These are phyloP conservation scores for Saururus chinensis DNA, from an alignment of 164 flowering plant species.

Conservation along the genomic window DNA sequence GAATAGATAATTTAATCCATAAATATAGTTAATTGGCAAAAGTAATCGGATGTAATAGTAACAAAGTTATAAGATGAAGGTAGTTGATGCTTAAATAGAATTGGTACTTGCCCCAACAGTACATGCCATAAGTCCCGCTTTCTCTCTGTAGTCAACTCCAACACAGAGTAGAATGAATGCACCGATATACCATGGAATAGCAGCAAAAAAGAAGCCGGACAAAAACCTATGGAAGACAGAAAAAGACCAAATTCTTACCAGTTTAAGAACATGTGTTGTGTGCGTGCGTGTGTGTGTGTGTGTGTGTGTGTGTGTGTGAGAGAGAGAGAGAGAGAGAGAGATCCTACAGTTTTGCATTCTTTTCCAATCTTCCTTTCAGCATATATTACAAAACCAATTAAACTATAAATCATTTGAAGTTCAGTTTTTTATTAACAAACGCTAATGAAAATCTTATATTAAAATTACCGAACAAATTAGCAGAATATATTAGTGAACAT, in stretches of 20 bases:
- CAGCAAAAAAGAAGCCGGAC: slow-evolving; percentile 63
- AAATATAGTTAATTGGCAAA: too few species aligned
- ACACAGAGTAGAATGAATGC: slow-evolving; percentile 48
- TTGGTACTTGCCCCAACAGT: slow-evolving; percentile 12
- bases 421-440: too few species aligned
- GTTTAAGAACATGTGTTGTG: not conserved
- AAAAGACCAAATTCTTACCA: not conserved
- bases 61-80: too few species aligned
- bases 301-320: too few species aligned
- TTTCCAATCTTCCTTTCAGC: not conserved
- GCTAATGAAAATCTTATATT: too few species aligned
- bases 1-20: too few species aligned
- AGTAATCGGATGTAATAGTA: too few species aligned
- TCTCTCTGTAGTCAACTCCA: slow-evolving; percentile 67
- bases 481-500: too few species aligned
- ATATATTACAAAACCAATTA: not conserved
- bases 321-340: not conserved
- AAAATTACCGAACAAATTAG: too few species aligned
- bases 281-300: too few species aligned
- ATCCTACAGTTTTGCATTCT: not conserved
- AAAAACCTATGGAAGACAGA: slow-evolving; percentile 39
- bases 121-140: slow-evolving; percentile 76
- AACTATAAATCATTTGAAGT: too few species aligned
- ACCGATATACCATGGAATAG: slow-evolving; percentile 82
- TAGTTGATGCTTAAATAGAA: too few species aligned